Percentiles rank a stretch among this genome's conserved stretches.
Evolutionary conservation across 257 asterid genomes (phyloP).

Genomic region (Solanum stenotomum): DNA sequence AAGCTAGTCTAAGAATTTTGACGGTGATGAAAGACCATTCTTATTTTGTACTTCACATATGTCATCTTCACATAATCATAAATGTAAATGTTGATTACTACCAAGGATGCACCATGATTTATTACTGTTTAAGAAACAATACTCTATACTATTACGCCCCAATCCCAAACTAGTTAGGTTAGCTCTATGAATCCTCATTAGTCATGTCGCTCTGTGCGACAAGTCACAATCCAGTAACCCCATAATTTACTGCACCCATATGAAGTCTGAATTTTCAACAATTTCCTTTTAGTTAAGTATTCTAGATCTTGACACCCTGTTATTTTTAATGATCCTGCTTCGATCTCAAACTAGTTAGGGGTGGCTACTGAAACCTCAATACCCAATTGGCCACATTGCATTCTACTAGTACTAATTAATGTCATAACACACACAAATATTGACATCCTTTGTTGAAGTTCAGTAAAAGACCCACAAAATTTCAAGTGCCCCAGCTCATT

Average conservation of each 20-base stretch:
- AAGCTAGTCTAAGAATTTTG: not conserved
- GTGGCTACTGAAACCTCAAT: not conserved
- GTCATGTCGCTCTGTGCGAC: not conserved
- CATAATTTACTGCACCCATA: not conserved
- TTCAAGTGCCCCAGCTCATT: not conserved
- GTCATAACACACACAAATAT: not conserved
- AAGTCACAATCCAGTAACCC: not conserved
- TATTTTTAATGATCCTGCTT: not conserved
- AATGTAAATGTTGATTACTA: not conserved
- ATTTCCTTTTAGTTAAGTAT: not conserved
- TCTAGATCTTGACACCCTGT: not conserved
- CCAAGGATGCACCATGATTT: not conserved
- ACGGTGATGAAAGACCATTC: not conserved
- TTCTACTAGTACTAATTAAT: not conserved
- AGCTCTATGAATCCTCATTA: not conserved
- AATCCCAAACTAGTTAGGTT: not conserved
- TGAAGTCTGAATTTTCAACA: not conserved
- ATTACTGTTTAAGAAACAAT: not conserved
- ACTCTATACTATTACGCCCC: not conserved
- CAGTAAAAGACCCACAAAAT: not conserved
- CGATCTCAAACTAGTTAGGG: not conserved
- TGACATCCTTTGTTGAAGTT: not conserved
- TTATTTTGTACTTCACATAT: not conserved
- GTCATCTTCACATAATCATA: not conserved
- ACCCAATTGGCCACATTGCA: not conserved